Conservation (phyloP, 2,329 filamentous ascomycete species). For the Xylariales sp. region DNA sequence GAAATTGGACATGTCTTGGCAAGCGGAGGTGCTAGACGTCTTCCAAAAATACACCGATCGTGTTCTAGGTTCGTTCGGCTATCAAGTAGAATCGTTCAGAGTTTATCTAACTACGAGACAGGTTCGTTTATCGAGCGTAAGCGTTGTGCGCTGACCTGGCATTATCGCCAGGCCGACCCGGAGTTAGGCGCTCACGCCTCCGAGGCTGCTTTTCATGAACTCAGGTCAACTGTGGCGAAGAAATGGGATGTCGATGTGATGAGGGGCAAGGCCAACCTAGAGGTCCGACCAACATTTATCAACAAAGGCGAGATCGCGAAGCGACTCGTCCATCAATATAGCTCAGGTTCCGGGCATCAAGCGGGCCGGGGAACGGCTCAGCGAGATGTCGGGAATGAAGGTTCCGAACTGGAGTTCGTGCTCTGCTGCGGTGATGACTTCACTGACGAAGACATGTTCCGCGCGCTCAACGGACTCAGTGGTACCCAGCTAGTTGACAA, state of each 20-base stretch:
- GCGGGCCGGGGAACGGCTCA: slow-evolving; percentile 39
- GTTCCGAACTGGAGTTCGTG: slow-evolving; percentile 80
- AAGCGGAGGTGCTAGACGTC: slow-evolving; percentile 81
- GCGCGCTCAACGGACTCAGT: slow-evolving; percentile 73
- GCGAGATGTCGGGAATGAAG: slow-evolving; percentile 56
- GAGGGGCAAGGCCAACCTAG: slow-evolving; percentile 95
- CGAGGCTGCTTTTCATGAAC: slow-evolving; percentile 81
- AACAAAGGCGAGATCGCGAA: slow-evolving; percentile 98
- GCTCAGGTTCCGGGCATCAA: slow-evolving; percentile 53
- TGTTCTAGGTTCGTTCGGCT: slow-evolving; percentile 74
- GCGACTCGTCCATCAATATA: slow-evolving; percentile 81
- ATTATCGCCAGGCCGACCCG: slow-evolving; percentile 91
- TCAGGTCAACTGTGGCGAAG: slow-evolving; percentile 80
- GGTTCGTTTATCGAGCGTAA: slow-evolving; percentile 95
- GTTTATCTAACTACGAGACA: slow-evolving; percentile 48
- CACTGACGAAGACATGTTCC: slow-evolving; percentile 98
- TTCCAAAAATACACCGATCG: slow-evolving; percentile 91
- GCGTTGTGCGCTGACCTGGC: slow-evolving; percentile 94
- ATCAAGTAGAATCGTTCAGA: neutral
- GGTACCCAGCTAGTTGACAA: slow-evolving; percentile 67
- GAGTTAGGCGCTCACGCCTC: slow-evolving; percentile 85
- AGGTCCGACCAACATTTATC: slow-evolving; percentile 95
- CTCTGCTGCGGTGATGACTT: slow-evolving; percentile 95
- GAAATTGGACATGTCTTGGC: slow-evolving; percentile 91
- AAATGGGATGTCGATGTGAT: slow-evolving; percentile 96